Conservation (phyloP, 352 stramenopile genomes). For the Pythium phragmitis region DNA sequence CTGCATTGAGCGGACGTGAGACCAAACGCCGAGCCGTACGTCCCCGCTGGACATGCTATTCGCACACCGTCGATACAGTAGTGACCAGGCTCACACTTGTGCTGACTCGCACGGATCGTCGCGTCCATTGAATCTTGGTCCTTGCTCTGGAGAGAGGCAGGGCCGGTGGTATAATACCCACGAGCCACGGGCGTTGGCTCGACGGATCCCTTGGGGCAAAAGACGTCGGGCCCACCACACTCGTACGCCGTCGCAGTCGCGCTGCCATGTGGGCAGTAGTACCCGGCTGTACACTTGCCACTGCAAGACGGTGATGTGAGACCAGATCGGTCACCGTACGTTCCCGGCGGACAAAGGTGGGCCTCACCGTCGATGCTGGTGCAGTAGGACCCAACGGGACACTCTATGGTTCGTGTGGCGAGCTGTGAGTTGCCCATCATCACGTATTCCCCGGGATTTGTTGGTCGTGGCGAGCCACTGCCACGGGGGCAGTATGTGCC, state of each 20-base stretch:
- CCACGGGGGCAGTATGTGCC: slow-evolving; percentile 43
- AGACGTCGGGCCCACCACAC: slow-evolving; percentile 41
- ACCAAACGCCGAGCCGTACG: slow-evolving; percentile 32
- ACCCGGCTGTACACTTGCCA: slow-evolving; percentile 49
- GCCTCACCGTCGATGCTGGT: slow-evolving; percentile 33
- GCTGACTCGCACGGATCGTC: slow-evolving; percentile 37
- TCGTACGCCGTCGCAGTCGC: slow-evolving; percentile 34
- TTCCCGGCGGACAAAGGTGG: slow-evolving; percentile 53
- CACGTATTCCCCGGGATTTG: slow-evolving; percentile 34
- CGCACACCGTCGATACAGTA: slow-evolving; percentile 43
- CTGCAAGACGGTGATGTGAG: slow-evolving; percentile 47
- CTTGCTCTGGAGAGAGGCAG: slow-evolving; percentile 8
- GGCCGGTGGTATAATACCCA: slow-evolving; percentile 52
- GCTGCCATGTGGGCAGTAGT: slow-evolving; percentile 56
- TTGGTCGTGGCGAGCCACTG: slow-evolving; percentile 26
- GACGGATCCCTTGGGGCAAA: slow-evolving; percentile 47
- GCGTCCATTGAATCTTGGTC: slow-evolving; percentile 19
- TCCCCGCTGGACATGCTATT: slow-evolving; percentile 42
- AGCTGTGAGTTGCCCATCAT: slow-evolving; percentile 32
- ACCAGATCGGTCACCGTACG: slow-evolving; percentile 47
- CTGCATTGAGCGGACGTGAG: slow-evolving; percentile 35
- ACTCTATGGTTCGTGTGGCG: slow-evolving; percentile 22
- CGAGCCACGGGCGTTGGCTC: slow-evolving; percentile 32
- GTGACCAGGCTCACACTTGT: slow-evolving; percentile 45
- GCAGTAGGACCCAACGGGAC: slow-evolving; percentile 51